Evolutionary conservation across 371 early-diverging fungal species (phyloP), one percentile per base, ranked within the genome.

Genomic region (Massospora cicadina): DNA sequence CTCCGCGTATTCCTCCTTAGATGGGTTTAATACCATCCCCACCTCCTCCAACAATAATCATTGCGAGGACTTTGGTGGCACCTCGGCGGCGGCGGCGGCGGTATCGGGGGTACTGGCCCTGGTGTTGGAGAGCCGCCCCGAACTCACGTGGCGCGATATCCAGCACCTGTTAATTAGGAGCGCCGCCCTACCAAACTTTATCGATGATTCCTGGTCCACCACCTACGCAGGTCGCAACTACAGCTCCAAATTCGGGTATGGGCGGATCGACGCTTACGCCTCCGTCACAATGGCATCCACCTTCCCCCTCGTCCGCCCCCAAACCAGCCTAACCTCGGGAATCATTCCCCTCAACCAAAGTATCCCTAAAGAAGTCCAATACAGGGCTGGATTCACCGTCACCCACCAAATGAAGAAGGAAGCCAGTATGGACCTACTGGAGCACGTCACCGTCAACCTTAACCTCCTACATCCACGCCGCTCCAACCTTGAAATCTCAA

Each of bases 31-130:
- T n/a, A n/a, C n/a, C n/a, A n/a, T n/a, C n/a, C n/a, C n/a, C n/a
- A n/a, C n/a, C n/a, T n/a, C n/a, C n/a, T n/a, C n/a, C n/a, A n/a
- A n/a, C n/a, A n/a, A n/a, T n/a, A n/a, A n/a, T n/a, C n/a, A n/a
- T n/a, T n/a, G n/a, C n/a, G n/a, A n/a, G n/a, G n/a, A n/a, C n/a
- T n/a, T n/a, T 71, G 91, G 93, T 32, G 98, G 98, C 26, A 98
- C 98, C 0, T 93, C 94, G 1, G 98, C 98, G 0, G 97, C 98
- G 1, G 97, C 95, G 0, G 97, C 98, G 10, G 72, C 93, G 66
- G 96, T 86, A 3, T 89, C 92, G 0, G 98, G 92, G 43, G 79
- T 95, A n/a, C 83, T 84, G 74, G 91, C 98, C 0, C 82, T 98
- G 33, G 93, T 85, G 0, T 72, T 96, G 28, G 58, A 58, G 28